Base-by-base conservation (phyloP, 1,284 basidiomycete genomes). In the Boletus subluridellus region DNA sequence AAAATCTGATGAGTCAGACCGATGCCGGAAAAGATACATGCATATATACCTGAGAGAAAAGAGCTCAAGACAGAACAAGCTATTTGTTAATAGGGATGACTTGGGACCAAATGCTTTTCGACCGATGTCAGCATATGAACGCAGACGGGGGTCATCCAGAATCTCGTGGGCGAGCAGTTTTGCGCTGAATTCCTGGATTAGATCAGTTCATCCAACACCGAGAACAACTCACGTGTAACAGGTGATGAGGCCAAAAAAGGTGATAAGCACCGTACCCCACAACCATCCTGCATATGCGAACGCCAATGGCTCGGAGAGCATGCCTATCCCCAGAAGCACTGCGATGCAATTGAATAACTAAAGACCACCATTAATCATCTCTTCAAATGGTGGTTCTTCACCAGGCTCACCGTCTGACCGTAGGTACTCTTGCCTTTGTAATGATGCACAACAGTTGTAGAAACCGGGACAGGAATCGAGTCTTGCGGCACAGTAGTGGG, bases 281-380 rank as follows among this genome's bases (percentile, higher is more conserved):
- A 89, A 78, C 94, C 94, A 95, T 7, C 94, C 94, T 1, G 92
- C 86, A 66, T 90, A 92, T 2, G 90, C 84, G 69, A 94, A 94
- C 0, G 93, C 93, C 21, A 95, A 79, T 0, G 94, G 92, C 71
- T 95, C 89, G 3, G 92, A 94, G 2, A 96, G 80, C 78, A 97
- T 88, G 3, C 94, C 94, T 62, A 96, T 90, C 6, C 94, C 94
- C 9, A 95, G 79, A 11, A 95, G 77, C 30, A 94, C 90, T 10
- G 92, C 93, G 49, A 89, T 90, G 9, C 90, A 87, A 68, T 96
- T 96, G 77, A 95, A 95, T n/a, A 96, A 76, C 90, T 93, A 63
- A 21, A 41, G 12, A 34, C 45, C 28, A 56, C 46, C 8, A 38
- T 57, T 35, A 47, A 61, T 60, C 26, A 52, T 21, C 34, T 47